Evolutionary conservation across 176 grass and related monocot genomes (phyloP).

Genomic region (Oryza coarctata): DNA sequence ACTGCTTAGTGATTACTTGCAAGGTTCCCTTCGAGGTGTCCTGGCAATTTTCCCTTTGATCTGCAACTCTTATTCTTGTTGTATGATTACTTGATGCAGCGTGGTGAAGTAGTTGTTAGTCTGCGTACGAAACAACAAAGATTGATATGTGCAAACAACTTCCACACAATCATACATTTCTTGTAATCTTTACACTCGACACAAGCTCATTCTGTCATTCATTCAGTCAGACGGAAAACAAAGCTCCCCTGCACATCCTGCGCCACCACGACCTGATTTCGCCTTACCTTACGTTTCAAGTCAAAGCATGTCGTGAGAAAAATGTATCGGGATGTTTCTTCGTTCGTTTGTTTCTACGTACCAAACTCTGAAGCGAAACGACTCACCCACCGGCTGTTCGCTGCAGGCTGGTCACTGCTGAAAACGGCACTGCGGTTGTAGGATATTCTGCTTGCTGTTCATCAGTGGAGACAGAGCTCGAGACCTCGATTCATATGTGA

Average conservation of each 20-base stretch:
- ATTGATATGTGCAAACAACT: conserved; percentile 35
- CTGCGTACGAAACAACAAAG: background rate
- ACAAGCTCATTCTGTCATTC: background rate
- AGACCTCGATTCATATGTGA: conserved; percentile 3
- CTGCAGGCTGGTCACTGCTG: background rate
- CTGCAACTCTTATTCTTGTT: background rate
- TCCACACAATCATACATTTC: background rate
- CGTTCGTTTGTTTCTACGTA: background rate
- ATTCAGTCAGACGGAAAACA: background rate
- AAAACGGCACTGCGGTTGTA: background rate
- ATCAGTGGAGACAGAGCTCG: background rate
- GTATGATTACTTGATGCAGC: conserved; percentile 15
- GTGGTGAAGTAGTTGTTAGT: background rate
- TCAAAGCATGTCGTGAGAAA: conserved; percentile 30
- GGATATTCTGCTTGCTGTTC: background rate
- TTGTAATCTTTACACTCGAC: background rate
- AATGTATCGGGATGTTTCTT: background rate
- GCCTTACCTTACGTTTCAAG: conserved; percentile 43
- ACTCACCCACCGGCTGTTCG: conserved; percentile 21
- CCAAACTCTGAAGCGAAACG: conserved; percentile 36
- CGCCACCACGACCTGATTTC: background rate
- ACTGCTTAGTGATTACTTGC: conserved; percentile 51
- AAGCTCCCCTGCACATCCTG: background rate
- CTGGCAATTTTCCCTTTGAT: background rate
- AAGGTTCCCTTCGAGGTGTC: conserved; percentile 24